Evolutionary conservation across 148 eudicot species (phyloP).

Genomic region (Agrostemma githago): DNA sequence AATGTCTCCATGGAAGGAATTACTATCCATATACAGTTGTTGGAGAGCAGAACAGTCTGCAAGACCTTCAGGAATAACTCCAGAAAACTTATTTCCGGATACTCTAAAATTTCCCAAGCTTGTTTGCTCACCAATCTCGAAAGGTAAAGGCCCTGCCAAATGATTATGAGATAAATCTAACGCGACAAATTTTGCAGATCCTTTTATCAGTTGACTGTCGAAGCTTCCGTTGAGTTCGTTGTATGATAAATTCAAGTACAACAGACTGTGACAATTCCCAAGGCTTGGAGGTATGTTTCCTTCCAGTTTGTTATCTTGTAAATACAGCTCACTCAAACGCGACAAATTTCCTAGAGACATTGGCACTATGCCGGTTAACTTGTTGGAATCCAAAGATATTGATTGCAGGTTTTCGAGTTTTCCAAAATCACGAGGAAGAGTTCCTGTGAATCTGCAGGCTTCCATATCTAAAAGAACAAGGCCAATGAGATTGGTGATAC

Average conservation of each 20-base stretch:
- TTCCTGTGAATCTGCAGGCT: not conserved
- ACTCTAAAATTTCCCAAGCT: conserved; percentile 27
- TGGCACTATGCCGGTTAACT: conserved; percentile 6
- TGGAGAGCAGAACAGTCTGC: conserved; percentile 20
- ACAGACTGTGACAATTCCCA: conserved; percentile 5
- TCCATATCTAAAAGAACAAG: conserved; percentile 6
- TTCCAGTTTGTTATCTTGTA: conserved; percentile 10
- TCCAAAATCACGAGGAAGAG: conserved; percentile 14
- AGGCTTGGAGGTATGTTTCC: not conserved
- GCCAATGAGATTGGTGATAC: conserved; percentile 22
- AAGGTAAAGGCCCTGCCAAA: conserved; percentile 29
- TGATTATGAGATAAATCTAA: conserved; percentile 20
- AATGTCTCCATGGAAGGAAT: conserved; percentile 17
- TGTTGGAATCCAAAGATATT: not conserved
- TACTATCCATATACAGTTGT: conserved; percentile 19
- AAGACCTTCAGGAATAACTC: conserved; percentile 29
- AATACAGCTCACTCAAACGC: conserved; percentile 8
- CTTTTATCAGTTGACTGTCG: not conserved
- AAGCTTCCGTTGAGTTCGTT: conserved; percentile 10
- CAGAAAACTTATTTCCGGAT: conserved; percentile 32
- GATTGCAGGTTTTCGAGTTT: conserved; percentile 3
- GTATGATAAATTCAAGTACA: conserved; percentile 9
- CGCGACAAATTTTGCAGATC: conserved; percentile 12
- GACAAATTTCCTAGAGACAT: conserved; percentile 1
- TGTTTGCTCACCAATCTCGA: conserved; percentile 22